phyloP scores from a whole-genome alignment of 139 green algal species.

The Chlamydomonas sp. region DNA sequence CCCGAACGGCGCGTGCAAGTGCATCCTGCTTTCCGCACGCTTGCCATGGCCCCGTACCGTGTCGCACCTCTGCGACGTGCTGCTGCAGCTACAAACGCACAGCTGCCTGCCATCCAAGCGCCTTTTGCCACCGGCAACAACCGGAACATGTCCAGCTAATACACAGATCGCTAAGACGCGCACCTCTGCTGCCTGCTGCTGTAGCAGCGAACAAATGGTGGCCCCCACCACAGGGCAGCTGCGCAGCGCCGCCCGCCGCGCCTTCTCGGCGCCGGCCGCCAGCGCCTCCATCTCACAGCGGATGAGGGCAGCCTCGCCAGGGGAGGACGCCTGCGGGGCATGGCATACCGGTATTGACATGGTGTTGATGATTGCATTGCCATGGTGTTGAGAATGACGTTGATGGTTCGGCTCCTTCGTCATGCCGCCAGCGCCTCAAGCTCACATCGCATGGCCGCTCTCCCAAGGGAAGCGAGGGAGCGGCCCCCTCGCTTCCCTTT shows the following conservation, averaged over 20 bases:
- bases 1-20: not conserved
- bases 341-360: not conserved
- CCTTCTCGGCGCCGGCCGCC: slow-evolving; percentile 67
- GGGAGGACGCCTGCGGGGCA: not conserved
- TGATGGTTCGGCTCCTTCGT: too few relatives aligned
- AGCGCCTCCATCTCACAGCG: slow-evolving; percentile 54
- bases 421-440: too few relatives aligned
- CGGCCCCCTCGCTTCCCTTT: too few relatives aligned
- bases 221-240: slow-evolving; percentile 80
- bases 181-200: slow-evolving; percentile 42
- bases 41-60: too few relatives aligned
- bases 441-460: too few relatives aligned
- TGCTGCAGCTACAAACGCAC: too few relatives aligned
- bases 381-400: not conserved
- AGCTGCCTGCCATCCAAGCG: too few relatives aligned
- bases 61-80: too few relatives aligned
- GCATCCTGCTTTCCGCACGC: not conserved
- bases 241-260: slow-evolving; percentile 64
- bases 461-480: too few relatives aligned
- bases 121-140: too few relatives aligned
- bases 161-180: not conserved
- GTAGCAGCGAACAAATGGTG: slow-evolving; percentile 75
- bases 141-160: too few relatives aligned
- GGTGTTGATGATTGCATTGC: not conserved
- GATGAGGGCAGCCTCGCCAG: slow-evolving; percentile 13